Evolutionary conservation across 2,329 filamentous ascomycete genomes (phyloP).

Genomic region (Bisporella sp.): DNA sequence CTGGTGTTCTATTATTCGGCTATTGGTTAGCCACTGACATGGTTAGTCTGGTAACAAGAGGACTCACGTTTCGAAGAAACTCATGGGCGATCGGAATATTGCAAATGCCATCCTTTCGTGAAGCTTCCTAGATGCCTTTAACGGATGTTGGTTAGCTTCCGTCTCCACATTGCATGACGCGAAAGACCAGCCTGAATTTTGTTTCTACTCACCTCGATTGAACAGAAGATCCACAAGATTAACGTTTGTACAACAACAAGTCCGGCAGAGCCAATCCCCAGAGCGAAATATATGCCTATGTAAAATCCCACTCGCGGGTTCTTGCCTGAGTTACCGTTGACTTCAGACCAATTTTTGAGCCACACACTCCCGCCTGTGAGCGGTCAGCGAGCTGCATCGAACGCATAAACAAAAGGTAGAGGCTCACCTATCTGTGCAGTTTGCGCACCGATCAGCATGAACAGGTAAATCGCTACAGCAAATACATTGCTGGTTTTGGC

Average conservation of each 20-base stretch:
- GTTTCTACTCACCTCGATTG: conserved; percentile 69
- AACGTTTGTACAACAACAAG: conserved; percentile 88
- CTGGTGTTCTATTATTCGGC: conserved; percentile 52
- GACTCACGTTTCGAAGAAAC: conserved; percentile 78
- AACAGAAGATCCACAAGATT: conserved; percentile 98
- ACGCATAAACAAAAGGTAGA: conserved; percentile 5
- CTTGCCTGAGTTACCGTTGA: conserved; percentile 57
- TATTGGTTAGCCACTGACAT: conserved; percentile 4
- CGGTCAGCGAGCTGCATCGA: conserved; percentile 12
- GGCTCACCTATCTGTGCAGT: conserved; percentile 67
- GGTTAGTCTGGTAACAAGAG: neutral
- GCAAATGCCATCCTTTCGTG: conserved; percentile 96
- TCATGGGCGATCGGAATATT: conserved; percentile 97
- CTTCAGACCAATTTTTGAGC: conserved; percentile 89
- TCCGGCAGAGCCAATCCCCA: conserved; percentile 79
- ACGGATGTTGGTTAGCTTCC: conserved; percentile 14
- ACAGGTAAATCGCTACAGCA: conserved; percentile 74
- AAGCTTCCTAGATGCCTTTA: conserved; percentile 81
- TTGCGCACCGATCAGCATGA: conserved; percentile 73
- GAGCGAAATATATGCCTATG: conserved; percentile 90
- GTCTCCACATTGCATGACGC: conserved; percentile 7
- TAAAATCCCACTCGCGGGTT: conserved; percentile 83
- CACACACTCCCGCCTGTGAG: conserved; percentile 69
- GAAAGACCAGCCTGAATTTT: conserved; percentile 10
- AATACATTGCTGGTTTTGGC: conserved; percentile 87